phyloP scores from a whole-genome alignment of 371 early-diverging fungal species.

The Mucor velutinosus region DNA sequence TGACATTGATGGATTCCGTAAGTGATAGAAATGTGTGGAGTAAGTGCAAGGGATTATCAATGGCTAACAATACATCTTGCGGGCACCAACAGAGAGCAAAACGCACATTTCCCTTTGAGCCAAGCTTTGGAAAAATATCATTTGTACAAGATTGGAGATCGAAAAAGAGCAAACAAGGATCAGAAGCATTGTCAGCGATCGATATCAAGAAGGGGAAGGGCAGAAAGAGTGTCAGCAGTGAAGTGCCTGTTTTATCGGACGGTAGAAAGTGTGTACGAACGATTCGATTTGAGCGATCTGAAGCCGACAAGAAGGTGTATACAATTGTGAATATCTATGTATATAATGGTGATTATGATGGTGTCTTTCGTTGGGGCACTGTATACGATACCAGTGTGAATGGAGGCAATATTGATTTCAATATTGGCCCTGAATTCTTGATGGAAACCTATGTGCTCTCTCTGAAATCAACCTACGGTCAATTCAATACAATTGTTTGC shows the following conservation, averaged over 20 bases:
- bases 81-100: constrained; percentile 36
- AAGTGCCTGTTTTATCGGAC: constrained; percentile 46
- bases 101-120: constrained; percentile 50
- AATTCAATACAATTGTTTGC: constrained; percentile 52
- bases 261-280: constrained; percentile 61
- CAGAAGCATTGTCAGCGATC: constrained; percentile 53
- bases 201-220: constrained; percentile 59
- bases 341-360: constrained; percentile 51
- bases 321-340: constrained; percentile 58
- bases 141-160: constrained; percentile 64
- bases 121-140: constrained; percentile 62
- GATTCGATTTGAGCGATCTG: constrained; percentile 59
- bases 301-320: constrained; percentile 54
- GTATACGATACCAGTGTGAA: constrained; percentile 55
- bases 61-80: too few species aligned
- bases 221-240: constrained; percentile 28
- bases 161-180: constrained; percentile 48
- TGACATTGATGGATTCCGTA: constrained; percentile 68
- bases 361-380: constrained; percentile 64
- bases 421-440: constrained; percentile 59
- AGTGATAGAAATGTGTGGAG: not conserved
- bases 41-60: too few species aligned
- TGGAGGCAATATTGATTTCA: constrained; percentile 62
- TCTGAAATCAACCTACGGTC: constrained; percentile 56
- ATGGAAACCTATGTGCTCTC: constrained; percentile 60